Evolutionary conservation across 129 eudicot species (phyloP), one percentile per base, ranked within the genome.

Genomic region (Flaveria bidentis): DNA sequence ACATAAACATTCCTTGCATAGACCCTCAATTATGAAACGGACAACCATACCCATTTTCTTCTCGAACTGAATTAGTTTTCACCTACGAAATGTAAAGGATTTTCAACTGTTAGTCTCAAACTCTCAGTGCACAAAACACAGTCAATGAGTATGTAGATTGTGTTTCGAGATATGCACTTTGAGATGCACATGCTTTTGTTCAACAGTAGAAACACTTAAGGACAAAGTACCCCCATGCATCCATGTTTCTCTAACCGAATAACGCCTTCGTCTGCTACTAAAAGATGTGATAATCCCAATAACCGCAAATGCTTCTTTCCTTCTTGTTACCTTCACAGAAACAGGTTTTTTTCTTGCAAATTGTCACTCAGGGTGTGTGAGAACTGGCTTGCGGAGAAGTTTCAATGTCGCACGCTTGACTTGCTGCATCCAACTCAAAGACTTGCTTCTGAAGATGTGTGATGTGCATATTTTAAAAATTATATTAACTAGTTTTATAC

Each of bases 221-320:
- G 52, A 30, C 23, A 53, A 26, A 4, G 49, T 50, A 85, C 88
- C 93, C 81, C 78, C 50, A 56, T 90, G 93, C 93, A 88, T 84
- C 93, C 88, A 90, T 56, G 92, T 90, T 69, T 90, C 87, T 77
- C 96, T 83, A 69, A 90, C 73, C 1, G 90, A 87, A 82, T 87
- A 92, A 26, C 96, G 90, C 76, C 92, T 79, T 82, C 82, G 85
- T 71, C 92, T 85, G 75, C 96, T 87, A 72, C 96, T 89, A 74
- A 87, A 89, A 11, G 96, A 90, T 0, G 96, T 89, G 79, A 87
- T 89, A 41, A 89, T 83, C 17, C 96, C 96, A 4, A 89, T 89
- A 52, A 87, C 96, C 75, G 83, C 82, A 77, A 90, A 87, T 51
- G 83, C 87, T 67, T 85, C 87, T 6, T 85, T 75, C 79, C 81